A percentile compares a stretch with the other conserved stretches of the same genome.
These are phyloP conservation scores for Durio zibethinus DNA, from an alignment of 345 rosid species.

Conservation along the genomic window DNA sequence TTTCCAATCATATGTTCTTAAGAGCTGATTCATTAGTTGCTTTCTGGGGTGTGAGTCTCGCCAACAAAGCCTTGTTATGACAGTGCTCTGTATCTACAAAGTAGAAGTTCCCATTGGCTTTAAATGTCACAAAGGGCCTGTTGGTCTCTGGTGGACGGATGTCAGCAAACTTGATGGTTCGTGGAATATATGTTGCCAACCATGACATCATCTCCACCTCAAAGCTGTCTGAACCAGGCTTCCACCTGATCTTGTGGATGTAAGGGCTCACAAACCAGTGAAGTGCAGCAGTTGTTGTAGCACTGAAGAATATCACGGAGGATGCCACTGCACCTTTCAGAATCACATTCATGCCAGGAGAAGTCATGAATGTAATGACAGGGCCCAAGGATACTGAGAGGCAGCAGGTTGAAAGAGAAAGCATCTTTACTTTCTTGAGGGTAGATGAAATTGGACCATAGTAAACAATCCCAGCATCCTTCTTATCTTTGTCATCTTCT, in stretches of 20 bases:
- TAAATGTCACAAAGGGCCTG: slow-evolving; percentile 83
- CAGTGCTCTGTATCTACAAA: slow-evolving; percentile 78
- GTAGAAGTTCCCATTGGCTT: slow-evolving; percentile 73
- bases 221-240: slow-evolving; percentile 84
- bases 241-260: slow-evolving; percentile 85
- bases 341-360: slow-evolving; percentile 70
- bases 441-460: slow-evolving; percentile 82
- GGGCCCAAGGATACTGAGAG: slow-evolving; percentile 91
- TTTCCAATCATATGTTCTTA: slow-evolving; percentile 59
- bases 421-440: slow-evolving; percentile 86
- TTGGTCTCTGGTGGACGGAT: slow-evolving; percentile 69
- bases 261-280: slow-evolving; percentile 97
- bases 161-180: slow-evolving; percentile 75
- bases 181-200: slow-evolving; percentile 59
- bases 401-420: slow-evolving; percentile 94
- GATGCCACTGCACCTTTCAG: slow-evolving; percentile 91
- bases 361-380: slow-evolving; percentile 89
- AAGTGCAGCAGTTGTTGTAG: slow-evolving; percentile 69
- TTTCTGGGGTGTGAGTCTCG: slow-evolving; percentile 65
- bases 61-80: slow-evolving; percentile 84
- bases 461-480: slow-evolving; percentile 52
- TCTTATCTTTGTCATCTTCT: slow-evolving; percentile 38
- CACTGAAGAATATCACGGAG: slow-evolving; percentile 77
- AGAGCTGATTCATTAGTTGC: slow-evolving; percentile 69
- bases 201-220: slow-evolving; percentile 96